Evolutionary conservation across 2,329 filamentous ascomycete genomes (phyloP).

Genomic region (Colletotrichum liriopes): DNA sequence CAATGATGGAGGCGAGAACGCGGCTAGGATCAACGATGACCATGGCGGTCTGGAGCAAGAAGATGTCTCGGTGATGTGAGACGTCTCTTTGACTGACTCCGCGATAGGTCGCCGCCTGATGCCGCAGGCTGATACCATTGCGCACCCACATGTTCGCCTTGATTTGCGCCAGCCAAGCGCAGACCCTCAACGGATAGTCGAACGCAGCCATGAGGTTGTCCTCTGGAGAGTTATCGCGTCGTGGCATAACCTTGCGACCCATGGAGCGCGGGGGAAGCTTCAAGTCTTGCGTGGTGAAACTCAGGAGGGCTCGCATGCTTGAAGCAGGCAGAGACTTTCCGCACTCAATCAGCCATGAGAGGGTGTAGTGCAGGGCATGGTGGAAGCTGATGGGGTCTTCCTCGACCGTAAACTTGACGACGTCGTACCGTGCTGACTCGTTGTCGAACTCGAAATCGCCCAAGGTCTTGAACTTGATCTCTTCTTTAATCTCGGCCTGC

Average conservation of each 20-base stretch:
- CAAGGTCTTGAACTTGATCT: constrained; percentile 85
- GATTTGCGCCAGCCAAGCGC: constrained; percentile 97
- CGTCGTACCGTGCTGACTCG: constrained; percentile 69
- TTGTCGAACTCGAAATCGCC: constrained; percentile 86
- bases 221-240: constrained; percentile 74
- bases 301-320: constrained; percentile 77
- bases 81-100: constrained; percentile 92
- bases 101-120: constrained; percentile 94
- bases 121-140: constrained; percentile 94
- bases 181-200: constrained; percentile 93
- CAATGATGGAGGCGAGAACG: constrained; percentile 90
- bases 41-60: constrained; percentile 91
- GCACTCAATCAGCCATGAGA: constrained; percentile 96
- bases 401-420: constrained; percentile 91
- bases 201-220: constrained; percentile 90
- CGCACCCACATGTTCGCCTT: constrained; percentile 99
- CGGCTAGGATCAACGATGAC: constrained; percentile 87
- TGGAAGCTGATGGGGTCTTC: constrained; percentile 96
- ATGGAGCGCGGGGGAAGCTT: constrained; percentile 75
- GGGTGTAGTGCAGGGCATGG: constrained; percentile 93
- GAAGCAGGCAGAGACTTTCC: constrained; percentile 81
- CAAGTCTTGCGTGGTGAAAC: constrained; percentile 81
- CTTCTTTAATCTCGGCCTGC: constrained; percentile 89
- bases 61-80: constrained; percentile 94
- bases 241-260: constrained; percentile 71